Evolutionary conservation across 768 basidiomycete species (phyloP), one percentile per base, ranked within the genome.

Genomic region (Amanita muscaria): DNA sequence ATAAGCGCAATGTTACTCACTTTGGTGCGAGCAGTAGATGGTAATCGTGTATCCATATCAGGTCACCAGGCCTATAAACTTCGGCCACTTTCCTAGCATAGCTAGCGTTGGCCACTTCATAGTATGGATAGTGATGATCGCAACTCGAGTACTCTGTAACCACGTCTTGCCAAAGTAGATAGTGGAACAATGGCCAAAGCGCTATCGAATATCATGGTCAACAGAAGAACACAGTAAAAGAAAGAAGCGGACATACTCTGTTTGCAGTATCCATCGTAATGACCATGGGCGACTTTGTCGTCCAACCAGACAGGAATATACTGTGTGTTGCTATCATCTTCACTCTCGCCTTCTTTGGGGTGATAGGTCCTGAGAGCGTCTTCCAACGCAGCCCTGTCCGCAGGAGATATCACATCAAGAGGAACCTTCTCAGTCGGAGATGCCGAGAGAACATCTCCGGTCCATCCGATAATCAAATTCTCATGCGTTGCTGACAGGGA

Each of bases 251-350:
- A 29, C 86, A 62, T 55, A 93, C 91, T 94, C 57, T 85, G 83
- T 63, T 99, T 99, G 76, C 93, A 97, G 62, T 96, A 97, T 1
- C 92, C 93, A 53, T 98, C 92, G 59, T 97, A 96, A 60, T 96
- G 92, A 0, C 84, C 89, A 55, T 91, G 88, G 16, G 89, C 91
- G 30, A 91, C 77, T 59, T 84, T 77, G 54, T 90, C 87, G 54
- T 88, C 83, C 27, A 93, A 69, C 88, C 88, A 96, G 10, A 99
- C 88, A 4, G 94, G 92, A 5, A 88, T 77, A 53, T 89, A 96
- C 11, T 66, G 73, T 38, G 85, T 79, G 56, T 73, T 79, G 51
- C 76, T 70, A 21, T 37, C 44, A 48, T 75, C 70, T 46, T 77
- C 69, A 2, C 64, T 61, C 50, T 77, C 77, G 18, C 73, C 70